Conservation (phyloP, 192 early-diverging fungal genomes). For the Rhizoclosmatium sp. region DNA sequence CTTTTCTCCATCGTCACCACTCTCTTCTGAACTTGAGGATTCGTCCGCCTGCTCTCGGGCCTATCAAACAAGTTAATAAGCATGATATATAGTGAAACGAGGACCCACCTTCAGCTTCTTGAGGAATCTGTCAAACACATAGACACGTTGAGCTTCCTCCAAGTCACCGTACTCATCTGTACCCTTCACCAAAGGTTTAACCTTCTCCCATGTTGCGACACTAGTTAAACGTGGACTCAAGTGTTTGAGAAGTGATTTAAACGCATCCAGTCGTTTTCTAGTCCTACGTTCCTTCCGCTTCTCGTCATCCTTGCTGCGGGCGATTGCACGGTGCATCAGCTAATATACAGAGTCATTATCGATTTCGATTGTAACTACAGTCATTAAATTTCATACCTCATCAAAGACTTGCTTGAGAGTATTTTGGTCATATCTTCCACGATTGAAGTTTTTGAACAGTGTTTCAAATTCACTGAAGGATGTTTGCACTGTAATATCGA, state of each 20-base stretch:
- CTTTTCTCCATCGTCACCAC: constrained; percentile 74
- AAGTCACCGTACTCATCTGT: constrained; percentile 72
- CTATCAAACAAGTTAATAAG: constrained; percentile 2
- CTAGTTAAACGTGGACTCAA: constrained; percentile 66
- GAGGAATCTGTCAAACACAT: constrained; percentile 79
- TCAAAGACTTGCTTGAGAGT: constrained; percentile 42
- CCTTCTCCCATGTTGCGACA: constrained; percentile 75
- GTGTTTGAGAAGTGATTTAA: constrained; percentile 76
- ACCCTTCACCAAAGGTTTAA: constrained; percentile 52
- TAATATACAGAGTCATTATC: constrained; percentile 9
- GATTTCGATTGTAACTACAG: no score
- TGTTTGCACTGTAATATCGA: background rate
- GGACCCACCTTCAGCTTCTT: constrained; percentile 63
- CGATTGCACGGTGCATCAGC: constrained; percentile 65
- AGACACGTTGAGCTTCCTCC: constrained; percentile 69
- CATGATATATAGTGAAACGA: no score
- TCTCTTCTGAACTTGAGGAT: constrained; percentile 50
- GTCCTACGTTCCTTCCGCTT: constrained; percentile 72
- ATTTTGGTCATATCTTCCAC: constrained; percentile 27
- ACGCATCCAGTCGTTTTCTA: constrained; percentile 78
- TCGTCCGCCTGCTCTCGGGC: constrained; percentile 39
- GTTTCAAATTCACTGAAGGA: constrained; percentile 10
- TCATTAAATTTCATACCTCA: constrained; percentile 33
- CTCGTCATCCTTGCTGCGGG: constrained; percentile 71
- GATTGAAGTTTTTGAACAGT: background rate